Base-by-base conservation (phyloP, 495 filamentous ascomycete genomes). In the Trichocladium antarcticum region DNA sequence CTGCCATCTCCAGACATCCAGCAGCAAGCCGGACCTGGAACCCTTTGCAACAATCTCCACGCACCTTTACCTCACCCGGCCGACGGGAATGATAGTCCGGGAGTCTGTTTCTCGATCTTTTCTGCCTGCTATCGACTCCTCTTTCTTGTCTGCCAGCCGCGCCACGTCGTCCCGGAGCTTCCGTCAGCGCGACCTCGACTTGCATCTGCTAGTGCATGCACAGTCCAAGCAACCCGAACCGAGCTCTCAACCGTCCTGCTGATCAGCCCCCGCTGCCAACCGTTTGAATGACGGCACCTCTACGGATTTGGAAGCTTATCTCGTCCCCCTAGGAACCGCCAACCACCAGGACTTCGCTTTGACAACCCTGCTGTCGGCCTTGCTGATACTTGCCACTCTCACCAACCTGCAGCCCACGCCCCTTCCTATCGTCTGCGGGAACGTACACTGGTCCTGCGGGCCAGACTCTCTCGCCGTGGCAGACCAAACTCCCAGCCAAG, bases 391-490 rank as follows among this genome's bases (percentile, higher is more conserved):
- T 6, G 14, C 14, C 34, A 11, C 1, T 11, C 37, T 17, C 20
- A 12, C 16, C 38, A 43, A 27, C 15, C 35, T n/a, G 21, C 8
- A 51, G 24, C 34, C 42, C 31, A 50, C 12, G 40, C 36, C 47
- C 48, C 34, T 29, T 32, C 28, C 37, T 24, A 29, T 15, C 39
- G 15, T 51, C 59, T 55, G 61, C 57, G 59, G 59, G 56, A 52
- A 56, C 55, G 58, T 41, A 47, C 32, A 36, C 40, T 52, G 56
- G 47, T 59, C 62, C 62, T 56, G 60, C 57, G 53, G 47, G 55
- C 38, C 40, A 51, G 49, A 59, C 40, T 52, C 47, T 37, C 52
- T 62, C 62, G 58, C 53, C 52, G 62, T 65, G 62, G 62, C 62
- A 57, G 62, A 65, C 53, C 62, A 58, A 57, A 57, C 37, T 35